phyloP scores from a whole-genome alignment of 1,284 basidiomycete genomes.

The Cutaneotrichosporon cutaneum region DNA sequence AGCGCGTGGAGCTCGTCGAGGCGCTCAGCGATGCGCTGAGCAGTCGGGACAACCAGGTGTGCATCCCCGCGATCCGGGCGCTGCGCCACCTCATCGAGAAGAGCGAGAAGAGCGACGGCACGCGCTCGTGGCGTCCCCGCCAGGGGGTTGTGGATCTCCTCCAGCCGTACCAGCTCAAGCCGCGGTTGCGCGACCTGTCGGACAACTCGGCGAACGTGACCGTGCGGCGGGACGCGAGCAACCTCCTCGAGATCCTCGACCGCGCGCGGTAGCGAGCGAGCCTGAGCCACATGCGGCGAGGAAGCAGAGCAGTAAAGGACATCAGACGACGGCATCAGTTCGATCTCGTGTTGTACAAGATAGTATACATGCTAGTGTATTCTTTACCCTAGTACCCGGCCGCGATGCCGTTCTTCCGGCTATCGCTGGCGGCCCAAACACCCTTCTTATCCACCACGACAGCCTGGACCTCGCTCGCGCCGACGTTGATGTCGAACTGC shows the following conservation, averaged over 20 bases:
- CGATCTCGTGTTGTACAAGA: slow-evolving; percentile 16
- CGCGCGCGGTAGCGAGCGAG: slow-evolving; percentile 10
- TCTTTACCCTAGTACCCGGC: slow-evolving; percentile 42
- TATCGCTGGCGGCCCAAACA: slow-evolving; percentile 47
- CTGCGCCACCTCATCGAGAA: slow-evolving; percentile 47
- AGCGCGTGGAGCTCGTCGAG: slow-evolving; percentile 38
- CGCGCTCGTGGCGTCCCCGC: slow-evolving; percentile 33
- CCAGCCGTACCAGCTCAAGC: slow-evolving; percentile 43
- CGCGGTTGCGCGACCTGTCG: slow-evolving; percentile 34
- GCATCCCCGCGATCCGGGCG: slow-evolving; percentile 41
- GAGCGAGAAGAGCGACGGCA: slow-evolving; percentile 25
- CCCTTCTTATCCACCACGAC: slow-evolving; percentile 58
- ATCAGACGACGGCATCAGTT: no score
- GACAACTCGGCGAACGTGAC: slow-evolving; percentile 32
- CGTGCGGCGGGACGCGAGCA: slow-evolving; percentile 30
- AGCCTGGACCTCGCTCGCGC: slow-evolving; percentile 60
- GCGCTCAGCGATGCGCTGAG: slow-evolving; percentile 31
- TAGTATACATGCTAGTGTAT: slow-evolving; percentile 7
- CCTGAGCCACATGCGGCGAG: no score
- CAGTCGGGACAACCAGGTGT: slow-evolving; percentile 31
- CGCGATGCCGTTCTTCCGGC: slow-evolving; percentile 50
- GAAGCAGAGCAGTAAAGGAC: no score
- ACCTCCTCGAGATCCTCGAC: slow-evolving; percentile 39
- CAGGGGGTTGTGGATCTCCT: slow-evolving; percentile 42
- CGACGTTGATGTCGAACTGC: slow-evolving; percentile 53